These are phyloP conservation scores for Prinsepia uniflora DNA, from an alignment of 306 rosid species.

Conservation along the genomic window DNA sequence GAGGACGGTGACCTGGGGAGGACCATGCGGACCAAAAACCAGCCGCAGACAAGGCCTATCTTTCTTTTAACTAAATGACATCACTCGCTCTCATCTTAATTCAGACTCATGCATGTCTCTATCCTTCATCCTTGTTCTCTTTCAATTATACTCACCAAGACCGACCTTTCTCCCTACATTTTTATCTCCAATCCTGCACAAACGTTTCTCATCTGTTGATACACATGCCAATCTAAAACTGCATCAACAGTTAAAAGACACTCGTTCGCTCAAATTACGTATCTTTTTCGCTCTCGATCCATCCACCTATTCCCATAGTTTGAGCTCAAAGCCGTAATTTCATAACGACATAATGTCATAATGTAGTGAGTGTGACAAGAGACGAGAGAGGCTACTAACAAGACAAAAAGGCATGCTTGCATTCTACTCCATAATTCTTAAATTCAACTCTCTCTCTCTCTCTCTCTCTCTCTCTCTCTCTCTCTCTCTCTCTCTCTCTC, in stretches of 20 bases:
- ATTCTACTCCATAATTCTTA: neutral
- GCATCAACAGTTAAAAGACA: too few relatives aligned
- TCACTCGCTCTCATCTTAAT: neutral
- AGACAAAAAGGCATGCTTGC: conserved; percentile 18
- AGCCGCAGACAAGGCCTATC: conserved; percentile 13
- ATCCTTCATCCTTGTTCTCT: neutral
- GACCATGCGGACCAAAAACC: conserved; percentile 10
- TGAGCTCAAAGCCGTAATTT: conserved; percentile 7
- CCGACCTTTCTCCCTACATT: neutral
- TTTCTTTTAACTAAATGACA: neutral
- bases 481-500: too few relatives aligned
- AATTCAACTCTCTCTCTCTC: too few relatives aligned
- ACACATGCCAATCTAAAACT: too few relatives aligned
- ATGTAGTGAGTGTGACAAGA: neutral
- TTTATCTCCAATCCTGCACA: too few relatives aligned
- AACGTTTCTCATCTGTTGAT: too few relatives aligned
- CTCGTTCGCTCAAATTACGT: too few relatives aligned
- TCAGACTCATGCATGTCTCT: neutral
- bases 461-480: too few relatives aligned
- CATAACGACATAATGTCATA: neutral
- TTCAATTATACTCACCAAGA: neutral
- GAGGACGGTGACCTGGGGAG: neutral
- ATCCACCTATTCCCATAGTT: neutral
- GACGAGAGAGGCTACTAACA: neutral
- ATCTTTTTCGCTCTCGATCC: neutral